Conservation (phyloP, 352 stramenopile genomes). For the Globisporangium canariense region DNA sequence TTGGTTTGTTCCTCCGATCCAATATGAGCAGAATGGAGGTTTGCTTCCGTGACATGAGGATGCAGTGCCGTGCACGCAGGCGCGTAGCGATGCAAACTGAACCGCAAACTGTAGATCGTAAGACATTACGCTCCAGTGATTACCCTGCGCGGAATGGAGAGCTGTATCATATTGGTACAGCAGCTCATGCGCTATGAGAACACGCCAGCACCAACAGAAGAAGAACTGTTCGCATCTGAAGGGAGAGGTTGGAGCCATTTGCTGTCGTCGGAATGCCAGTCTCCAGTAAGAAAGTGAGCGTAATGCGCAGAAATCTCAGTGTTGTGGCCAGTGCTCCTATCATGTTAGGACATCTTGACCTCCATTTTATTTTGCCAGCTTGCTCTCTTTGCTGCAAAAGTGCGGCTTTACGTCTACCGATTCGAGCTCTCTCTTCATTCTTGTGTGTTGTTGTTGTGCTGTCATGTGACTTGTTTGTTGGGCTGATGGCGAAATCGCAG, state of each 20-base stretch:
- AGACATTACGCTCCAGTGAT: not conserved
- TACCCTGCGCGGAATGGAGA: not conserved
- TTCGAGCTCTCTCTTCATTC: not conserved
- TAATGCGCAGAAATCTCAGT: not conserved
- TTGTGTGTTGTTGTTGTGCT: not conserved
- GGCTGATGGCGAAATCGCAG: not conserved
- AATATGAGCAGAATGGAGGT: not conserved
- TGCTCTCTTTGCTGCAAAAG: not conserved
- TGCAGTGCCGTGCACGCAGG: not conserved
- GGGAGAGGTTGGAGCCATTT: not conserved
- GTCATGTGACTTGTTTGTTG: not conserved
- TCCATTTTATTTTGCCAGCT: not conserved
- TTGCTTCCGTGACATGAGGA: not conserved
- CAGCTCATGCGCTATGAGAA: not conserved
- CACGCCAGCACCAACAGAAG: not conserved
- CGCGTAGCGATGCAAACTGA: too few relatives aligned
- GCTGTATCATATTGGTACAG: not conserved
- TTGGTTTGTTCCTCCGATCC: not conserved
- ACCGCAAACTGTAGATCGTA: too few relatives aligned
- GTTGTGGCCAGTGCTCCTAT: not conserved
- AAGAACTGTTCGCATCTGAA: not conserved
- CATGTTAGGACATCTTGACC: not conserved
- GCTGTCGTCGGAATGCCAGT: not conserved
- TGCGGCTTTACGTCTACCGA: not conserved
- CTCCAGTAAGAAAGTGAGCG: not conserved